phyloP scores from a whole-genome alignment of 257 asterid genomes.

The Apocynum venetum region DNA sequence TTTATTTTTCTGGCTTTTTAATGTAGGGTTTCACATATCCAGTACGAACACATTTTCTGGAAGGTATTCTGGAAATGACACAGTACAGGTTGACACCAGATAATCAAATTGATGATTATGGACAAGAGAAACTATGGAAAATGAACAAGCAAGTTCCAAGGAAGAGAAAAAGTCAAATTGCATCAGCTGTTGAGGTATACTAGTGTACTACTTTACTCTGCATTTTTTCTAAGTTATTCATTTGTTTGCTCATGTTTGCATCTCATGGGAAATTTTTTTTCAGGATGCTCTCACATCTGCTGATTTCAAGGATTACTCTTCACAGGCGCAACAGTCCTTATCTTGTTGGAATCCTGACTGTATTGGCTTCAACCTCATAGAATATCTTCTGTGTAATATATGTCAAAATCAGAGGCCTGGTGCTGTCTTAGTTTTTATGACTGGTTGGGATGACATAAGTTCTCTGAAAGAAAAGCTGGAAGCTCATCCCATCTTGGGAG shows the following conservation, averaged over 20 bases:
- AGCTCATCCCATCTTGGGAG: slow-evolving; percentile 75
- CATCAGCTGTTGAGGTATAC: slow-evolving; percentile 84
- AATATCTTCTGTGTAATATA: slow-evolving; percentile 61
- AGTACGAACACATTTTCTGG: slow-evolving; percentile 74
- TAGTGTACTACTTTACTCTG: slow-evolving; percentile 13
- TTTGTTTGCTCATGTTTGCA: slow-evolving; percentile 28
- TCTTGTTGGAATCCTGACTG: slow-evolving; percentile 94
- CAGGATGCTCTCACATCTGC: slow-evolving; percentile 75
- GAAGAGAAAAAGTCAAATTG: slow-evolving; percentile 89
- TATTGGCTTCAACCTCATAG: slow-evolving; percentile 76
- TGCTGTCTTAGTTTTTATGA: slow-evolving; percentile 87
- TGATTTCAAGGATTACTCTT: slow-evolving; percentile 51
- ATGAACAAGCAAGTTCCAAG: slow-evolving; percentile 78
- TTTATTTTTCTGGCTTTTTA: background rate
- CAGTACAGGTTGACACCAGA: slow-evolving; percentile 76
- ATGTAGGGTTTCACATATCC: slow-evolving; percentile 67
- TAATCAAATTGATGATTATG: slow-evolving; percentile 92
- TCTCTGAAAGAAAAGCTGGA: slow-evolving; percentile 82
- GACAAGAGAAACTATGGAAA: slow-evolving; percentile 77
- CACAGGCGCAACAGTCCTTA: slow-evolving; percentile 74
- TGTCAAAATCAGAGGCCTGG: slow-evolving; percentile 69
- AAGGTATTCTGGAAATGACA: slow-evolving; percentile 72
- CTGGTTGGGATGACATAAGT: slow-evolving; percentile 95
- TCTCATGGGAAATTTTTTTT: slow-evolving; percentile 17
- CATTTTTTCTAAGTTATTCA: slow-evolving; percentile 11